Base-by-base conservation (phyloP, 2,329 filamentous ascomycete species). In the Nannizziopsis barbatae region DNA sequence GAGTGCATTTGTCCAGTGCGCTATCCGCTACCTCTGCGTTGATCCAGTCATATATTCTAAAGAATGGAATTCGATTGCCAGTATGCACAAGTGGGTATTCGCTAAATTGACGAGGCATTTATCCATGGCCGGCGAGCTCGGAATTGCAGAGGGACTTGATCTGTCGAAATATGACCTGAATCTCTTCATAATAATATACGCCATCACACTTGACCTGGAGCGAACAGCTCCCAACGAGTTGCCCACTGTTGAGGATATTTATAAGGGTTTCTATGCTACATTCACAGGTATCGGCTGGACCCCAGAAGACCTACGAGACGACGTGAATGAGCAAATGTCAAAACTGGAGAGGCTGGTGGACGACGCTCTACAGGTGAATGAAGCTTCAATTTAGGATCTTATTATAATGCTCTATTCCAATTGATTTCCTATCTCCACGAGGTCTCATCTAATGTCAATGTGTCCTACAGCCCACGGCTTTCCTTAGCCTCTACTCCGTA, bases 61-160 rank as follows among this genome's bases (percentile, higher is more conserved):
- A 33, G 55, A 61, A 0, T 64, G 64, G 45, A 76, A 81, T 57
- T 77, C 77, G 0, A 65, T 79, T 6, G 70, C 77, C 0, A 69
- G 78, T 2, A 63, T 77, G 3, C 75, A 68, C 55, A 59, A 58
- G 6, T 67, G 62, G 60, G 53, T 59, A 10, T 50, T 69, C 9
- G 62, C 59, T 0, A 63, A 60, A 39, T 45, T 42, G 22, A 33
- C 43, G 46, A 31, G 22, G 27, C 35, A 49, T 39, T 32, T 49
- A 18, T 38, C 40, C 18, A 30, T 36, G 18, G n/a, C 14, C 62
- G 22, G 62, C 55, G 2, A 61, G 61, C 10, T 56, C 56, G 35
- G 45, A 61, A 11, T 61, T 58, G 1, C 58, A 60, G 42, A 55
- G 55, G 5, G 53, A 55, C 17, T 52, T 58, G 40, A 49, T 51